Evolutionary conservation across 2,329 filamentous ascomycete genomes (phyloP).

Genomic region (Leptographium procerum): DNA sequence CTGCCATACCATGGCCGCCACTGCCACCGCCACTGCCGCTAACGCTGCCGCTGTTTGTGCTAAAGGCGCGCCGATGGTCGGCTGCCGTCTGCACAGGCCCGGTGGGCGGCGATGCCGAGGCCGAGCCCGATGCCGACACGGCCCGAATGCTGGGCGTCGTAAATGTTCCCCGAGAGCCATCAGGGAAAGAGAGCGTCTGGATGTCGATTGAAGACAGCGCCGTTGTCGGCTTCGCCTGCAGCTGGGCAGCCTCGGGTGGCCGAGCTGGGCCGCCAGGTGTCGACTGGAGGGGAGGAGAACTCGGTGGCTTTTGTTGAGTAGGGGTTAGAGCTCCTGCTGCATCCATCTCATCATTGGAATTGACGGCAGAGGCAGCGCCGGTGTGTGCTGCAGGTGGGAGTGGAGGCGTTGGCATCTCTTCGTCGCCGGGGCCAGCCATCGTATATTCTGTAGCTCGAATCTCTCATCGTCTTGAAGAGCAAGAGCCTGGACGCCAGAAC

Average conservation of each 20-base stretch:
- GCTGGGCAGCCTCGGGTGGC: constrained; percentile 23
- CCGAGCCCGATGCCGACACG: constrained; percentile 23
- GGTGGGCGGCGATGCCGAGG: not conserved
- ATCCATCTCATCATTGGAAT: not conserved
- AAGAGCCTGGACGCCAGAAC: not conserved
- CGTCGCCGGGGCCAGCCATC: constrained; percentile 4
- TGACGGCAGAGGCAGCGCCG: no score
- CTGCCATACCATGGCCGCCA: not conserved
- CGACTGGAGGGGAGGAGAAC: constrained; percentile 40
- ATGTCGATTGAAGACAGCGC: constrained; percentile 74
- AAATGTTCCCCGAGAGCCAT: constrained; percentile 56
- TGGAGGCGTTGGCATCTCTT: not conserved
- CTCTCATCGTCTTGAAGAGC: not conserved
- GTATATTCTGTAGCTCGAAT: not conserved
- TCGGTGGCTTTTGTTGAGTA: no score
- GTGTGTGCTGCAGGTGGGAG: not conserved
- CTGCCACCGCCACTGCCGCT: not conserved
- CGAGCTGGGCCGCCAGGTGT: constrained; percentile 11
- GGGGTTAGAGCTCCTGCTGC: no score
- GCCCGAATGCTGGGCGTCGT: constrained; percentile 26
- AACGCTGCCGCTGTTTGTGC: constrained; percentile 21
- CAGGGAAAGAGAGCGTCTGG: constrained; percentile 62
- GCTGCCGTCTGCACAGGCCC: not conserved
- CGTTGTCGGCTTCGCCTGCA: constrained; percentile 63
- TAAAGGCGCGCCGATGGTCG: constrained; percentile 6